phyloP scores from a whole-genome alignment of 1,139 yeast species.

The Debaryomyces coudertii region DNA sequence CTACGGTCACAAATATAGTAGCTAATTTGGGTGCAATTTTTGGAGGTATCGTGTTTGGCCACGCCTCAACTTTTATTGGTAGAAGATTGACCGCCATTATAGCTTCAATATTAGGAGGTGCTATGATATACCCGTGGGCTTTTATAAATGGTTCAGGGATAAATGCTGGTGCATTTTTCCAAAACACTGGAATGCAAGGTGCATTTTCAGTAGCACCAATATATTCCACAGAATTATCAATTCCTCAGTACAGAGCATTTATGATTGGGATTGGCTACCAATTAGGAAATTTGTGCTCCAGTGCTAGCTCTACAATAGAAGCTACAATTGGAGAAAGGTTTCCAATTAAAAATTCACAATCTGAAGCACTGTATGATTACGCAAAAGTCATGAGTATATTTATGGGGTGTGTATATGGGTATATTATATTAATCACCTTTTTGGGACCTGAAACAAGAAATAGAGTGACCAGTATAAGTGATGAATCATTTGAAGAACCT shows the following conservation, averaged over 20 bases:
- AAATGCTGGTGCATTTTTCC: slow-evolving; percentile 69
- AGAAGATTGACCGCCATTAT: slow-evolving; percentile 52
- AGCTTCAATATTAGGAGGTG: slow-evolving; percentile 63
- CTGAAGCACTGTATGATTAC: slow-evolving; percentile 43
- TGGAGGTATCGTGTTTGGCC: slow-evolving; percentile 69
- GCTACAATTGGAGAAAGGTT: slow-evolving; percentile 63
- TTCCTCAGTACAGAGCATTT: slow-evolving; percentile 64
- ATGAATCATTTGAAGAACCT: slow-evolving; percentile 61
- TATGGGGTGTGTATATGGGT: slow-evolving; percentile 76
- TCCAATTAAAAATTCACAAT: slow-evolving; percentile 34
- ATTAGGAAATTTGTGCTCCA: slow-evolving; percentile 71
- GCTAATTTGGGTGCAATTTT: slow-evolving; percentile 71
- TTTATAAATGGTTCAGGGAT: slow-evolving; percentile 47
- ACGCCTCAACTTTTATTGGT: slow-evolving; percentile 60
- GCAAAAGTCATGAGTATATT: slow-evolving; percentile 80
- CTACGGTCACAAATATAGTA: slow-evolving; percentile 69
- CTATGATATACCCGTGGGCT: slow-evolving; percentile 66
- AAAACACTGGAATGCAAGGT: slow-evolving; percentile 75
- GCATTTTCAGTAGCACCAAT: slow-evolving; percentile 79
- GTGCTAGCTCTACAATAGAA: slow-evolving; percentile 75
- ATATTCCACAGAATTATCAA: slow-evolving; percentile 64
- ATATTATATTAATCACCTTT: slow-evolving; percentile 57
- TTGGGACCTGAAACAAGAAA: slow-evolving; percentile 74
- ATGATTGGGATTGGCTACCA: slow-evolving; percentile 71
- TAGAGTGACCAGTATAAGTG: slow-evolving; percentile 22